phyloP scores from a whole-genome alignment of 2,329 filamentous ascomycete species.

The Sphaerulina musiva region DNA sequence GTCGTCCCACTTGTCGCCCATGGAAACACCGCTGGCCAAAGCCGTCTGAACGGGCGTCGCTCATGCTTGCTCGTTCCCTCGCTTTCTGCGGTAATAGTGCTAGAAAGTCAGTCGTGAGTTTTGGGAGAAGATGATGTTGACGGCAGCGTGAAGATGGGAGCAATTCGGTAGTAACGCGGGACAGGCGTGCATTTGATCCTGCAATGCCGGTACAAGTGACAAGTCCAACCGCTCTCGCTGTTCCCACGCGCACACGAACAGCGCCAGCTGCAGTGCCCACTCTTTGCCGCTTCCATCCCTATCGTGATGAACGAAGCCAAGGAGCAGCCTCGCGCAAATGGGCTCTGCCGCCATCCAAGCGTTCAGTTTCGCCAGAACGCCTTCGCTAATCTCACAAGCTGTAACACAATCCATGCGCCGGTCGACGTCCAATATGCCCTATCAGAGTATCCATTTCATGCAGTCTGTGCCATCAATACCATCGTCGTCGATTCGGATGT shows the following conservation, averaged over 20 bases:
- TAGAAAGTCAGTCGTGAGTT: not conserved
- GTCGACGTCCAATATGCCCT: not conserved
- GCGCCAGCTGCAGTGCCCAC: not conserved
- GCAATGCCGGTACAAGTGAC: not conserved
- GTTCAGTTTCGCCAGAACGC: slow-evolving; percentile 10
- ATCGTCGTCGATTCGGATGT: not conserved
- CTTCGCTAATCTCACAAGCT: slow-evolving; percentile 16
- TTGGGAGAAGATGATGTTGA: not conserved
- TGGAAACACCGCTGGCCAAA: not conserved
- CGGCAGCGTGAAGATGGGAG: not conserved
- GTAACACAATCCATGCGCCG: not conserved
- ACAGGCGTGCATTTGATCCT: not conserved
- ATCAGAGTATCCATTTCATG: not conserved
- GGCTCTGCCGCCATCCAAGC: not conserved
- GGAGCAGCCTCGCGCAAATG: not conserved
- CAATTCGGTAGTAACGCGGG: not conserved
- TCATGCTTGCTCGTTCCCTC: not conserved
- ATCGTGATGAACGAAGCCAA: not conserved
- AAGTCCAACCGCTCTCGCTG: not conserved
- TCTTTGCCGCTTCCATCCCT: too few species aligned
- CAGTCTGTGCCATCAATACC: slow-evolving; percentile 7
- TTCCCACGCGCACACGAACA: not conserved
- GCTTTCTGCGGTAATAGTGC: not conserved
- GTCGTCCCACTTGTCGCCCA: not conserved
- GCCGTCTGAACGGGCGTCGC: not conserved